These are phyloP conservation scores for Geranomyces variabilis DNA, from an alignment of 192 early-diverging fungal genomes.

Conservation along the genomic window DNA sequence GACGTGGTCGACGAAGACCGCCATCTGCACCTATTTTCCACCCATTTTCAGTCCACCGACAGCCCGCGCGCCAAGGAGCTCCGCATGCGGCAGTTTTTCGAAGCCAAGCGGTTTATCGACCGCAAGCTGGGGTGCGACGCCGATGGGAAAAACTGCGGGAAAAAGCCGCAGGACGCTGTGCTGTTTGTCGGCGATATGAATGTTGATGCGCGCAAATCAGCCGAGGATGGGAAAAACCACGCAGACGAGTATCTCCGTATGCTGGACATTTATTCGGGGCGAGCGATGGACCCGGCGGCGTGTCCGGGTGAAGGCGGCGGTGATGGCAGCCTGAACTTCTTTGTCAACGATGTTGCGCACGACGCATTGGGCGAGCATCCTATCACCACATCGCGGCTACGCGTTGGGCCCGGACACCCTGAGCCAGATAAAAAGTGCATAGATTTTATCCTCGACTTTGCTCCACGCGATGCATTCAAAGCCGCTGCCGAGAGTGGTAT, in stretches of 20 bases:
- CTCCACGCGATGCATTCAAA: neutral
- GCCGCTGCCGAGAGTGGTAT: neutral
- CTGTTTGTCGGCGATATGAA: slow-evolving; percentile 74
- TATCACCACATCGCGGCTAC: slow-evolving; percentile 29
- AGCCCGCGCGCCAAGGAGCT: slow-evolving; percentile 33
- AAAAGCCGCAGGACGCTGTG: slow-evolving; percentile 56
- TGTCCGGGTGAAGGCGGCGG: neutral
- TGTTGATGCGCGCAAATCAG: slow-evolving; percentile 48
- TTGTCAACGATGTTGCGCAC: slow-evolving; percentile 14
- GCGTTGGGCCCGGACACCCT: slow-evolving; percentile 15
- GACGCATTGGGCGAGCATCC: slow-evolving; percentile 20
- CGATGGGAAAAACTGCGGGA: slow-evolving; percentile 6
- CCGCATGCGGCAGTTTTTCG: slow-evolving; percentile 62
- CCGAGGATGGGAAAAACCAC: slow-evolving; percentile 23
- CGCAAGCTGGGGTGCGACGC: slow-evolving; percentile 40
- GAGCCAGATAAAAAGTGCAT: slow-evolving; percentile 34
- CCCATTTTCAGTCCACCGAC: slow-evolving; percentile 72
- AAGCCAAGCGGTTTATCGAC: slow-evolving; percentile 68
- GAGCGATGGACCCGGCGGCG: neutral
- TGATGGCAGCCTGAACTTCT: neutral
- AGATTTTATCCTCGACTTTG: slow-evolving; percentile 27
- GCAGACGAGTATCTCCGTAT: slow-evolving; percentile 23
- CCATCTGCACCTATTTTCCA: slow-evolving; percentile 70
- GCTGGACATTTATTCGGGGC: slow-evolving; percentile 27
- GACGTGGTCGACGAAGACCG: neutral